phyloP scores from a whole-genome alignment of 1,284 basidiomycete species.

The Cystobasidium sp. region DNA sequence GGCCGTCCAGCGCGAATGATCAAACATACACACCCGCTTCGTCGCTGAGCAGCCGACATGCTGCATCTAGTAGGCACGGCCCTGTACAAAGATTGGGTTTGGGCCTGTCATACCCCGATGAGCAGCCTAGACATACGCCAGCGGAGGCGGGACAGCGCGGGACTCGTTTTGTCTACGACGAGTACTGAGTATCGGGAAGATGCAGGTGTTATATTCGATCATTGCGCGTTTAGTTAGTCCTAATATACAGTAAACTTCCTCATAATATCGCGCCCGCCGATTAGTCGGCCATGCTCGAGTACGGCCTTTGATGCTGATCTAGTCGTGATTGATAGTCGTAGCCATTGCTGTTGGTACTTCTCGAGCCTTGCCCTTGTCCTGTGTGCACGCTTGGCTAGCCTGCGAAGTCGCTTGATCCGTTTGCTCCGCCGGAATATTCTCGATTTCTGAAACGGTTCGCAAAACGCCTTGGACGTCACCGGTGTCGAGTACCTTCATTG shows the following conservation, averaged over 20 bases:
- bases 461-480: constrained; percentile 26
- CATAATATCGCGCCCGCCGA: no score
- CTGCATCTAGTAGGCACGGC: neutral
- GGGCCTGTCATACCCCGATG: constrained; percentile 3
- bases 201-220: neutral
- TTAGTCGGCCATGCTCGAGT: no score
- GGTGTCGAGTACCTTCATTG: constrained; percentile 25
- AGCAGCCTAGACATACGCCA: neutral
- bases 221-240: no score
- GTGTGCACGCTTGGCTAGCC: neutral
- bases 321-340: no score
- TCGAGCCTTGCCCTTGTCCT: constrained; percentile 22
- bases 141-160: neutral
- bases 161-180: constrained; percentile 15
- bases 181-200: neutral
- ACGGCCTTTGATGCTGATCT: no score
- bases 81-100: neutral
- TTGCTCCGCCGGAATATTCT: neutral
- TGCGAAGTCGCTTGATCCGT: neutral
- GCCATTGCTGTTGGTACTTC: no score
- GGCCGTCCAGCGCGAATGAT: no score
- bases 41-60: neutral
- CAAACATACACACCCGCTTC: neutral
- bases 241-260: no score
- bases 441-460: constrained; percentile 13